Base-by-base conservation (phyloP, 176 grass and related monocot species). In the Stipa capillata region DNA sequence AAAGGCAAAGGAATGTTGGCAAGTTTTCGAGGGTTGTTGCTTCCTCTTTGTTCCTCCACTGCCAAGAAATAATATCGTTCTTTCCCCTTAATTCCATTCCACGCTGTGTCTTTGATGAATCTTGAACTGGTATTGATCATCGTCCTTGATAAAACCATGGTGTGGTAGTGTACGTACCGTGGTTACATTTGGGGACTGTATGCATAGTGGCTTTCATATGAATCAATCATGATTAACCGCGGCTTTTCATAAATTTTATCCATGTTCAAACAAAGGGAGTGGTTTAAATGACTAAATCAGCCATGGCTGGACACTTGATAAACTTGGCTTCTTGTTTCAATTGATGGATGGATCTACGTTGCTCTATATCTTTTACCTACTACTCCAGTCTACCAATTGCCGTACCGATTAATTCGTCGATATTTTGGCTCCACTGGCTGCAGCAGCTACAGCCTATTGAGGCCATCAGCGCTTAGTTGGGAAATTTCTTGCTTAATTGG, bases 1-100 rank as follows among this genome's bases (percentile, higher is more conserved):
- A 72, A 34, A 49, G 21, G 21, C 20, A n/a, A 18, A 77, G 50
- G 40, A 62, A 77, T 27, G 75, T 25, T 61, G 27, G 14, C 55
- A 54, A 65, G 76, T 85, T 79, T 85, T 85, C 57, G 35, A 79
- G 56, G 20, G 62, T 79, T 73, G 66, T 85, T 85, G 55, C 74
- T 79, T 63, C 65, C 54, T 49, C 39, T 50, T 13, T 24, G 37
- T 20, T 54, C 17, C 62, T 48, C 29, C 54, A 33, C 42, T 61
- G 29, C 11, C 39, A 4, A 85, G 66, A 75, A 64, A 72, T 48
- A 77, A 77, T 61, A 65, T 54, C 5, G 11, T 8, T 17, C 24
- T 8, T 4, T 5, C 24, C 50, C 15, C 51, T 69, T 70, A n/a
- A 31, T 11, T 47, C 27, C 23, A 16, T 23, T 14, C 37, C 54